Conservation (phyloP, 768 basidiomycete genomes). For the Rhodotorula kratochvilovae region DNA sequence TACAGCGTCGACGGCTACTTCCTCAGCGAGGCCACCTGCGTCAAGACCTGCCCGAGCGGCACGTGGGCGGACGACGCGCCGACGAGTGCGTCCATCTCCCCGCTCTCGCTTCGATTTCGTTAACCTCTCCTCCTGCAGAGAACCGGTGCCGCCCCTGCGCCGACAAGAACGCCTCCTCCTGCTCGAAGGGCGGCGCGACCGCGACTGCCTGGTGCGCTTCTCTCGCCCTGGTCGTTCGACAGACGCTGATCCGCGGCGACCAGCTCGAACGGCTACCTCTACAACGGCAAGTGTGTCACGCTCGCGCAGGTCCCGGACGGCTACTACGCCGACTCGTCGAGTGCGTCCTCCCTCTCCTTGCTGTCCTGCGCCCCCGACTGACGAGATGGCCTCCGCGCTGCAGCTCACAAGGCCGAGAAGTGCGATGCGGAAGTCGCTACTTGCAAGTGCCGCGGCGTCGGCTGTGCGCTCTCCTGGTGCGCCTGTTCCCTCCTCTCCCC, state of each 20-base stretch:
- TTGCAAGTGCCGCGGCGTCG: background rate
- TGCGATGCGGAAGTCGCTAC: background rate
- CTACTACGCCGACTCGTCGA: background rate
- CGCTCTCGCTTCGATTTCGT: too few species aligned
- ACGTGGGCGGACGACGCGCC: background rate
- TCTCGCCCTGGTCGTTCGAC: too few species aligned
- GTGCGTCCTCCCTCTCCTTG: background rate
- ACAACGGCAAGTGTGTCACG: background rate
- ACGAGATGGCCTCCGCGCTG: too few species aligned
- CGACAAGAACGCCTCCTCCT: background rate
- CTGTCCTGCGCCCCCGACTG: too few species aligned
- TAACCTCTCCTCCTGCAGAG: too few species aligned
- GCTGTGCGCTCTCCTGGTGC: background rate
- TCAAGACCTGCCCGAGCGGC: background rate
- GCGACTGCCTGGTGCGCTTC: background rate
- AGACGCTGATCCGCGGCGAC: too few species aligned
- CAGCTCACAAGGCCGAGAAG: background rate
- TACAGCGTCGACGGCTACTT: background rate
- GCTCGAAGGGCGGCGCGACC: background rate
- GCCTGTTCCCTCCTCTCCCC: too few species aligned
- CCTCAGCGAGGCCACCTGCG: background rate
- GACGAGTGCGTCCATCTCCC: too few species aligned
- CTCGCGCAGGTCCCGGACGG: background rate
- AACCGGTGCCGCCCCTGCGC: background rate
- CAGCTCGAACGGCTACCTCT: background rate